phyloP scores from a whole-genome alignment of 2,329 filamentous ascomycete genomes.

The Nemania sp. region DNA sequence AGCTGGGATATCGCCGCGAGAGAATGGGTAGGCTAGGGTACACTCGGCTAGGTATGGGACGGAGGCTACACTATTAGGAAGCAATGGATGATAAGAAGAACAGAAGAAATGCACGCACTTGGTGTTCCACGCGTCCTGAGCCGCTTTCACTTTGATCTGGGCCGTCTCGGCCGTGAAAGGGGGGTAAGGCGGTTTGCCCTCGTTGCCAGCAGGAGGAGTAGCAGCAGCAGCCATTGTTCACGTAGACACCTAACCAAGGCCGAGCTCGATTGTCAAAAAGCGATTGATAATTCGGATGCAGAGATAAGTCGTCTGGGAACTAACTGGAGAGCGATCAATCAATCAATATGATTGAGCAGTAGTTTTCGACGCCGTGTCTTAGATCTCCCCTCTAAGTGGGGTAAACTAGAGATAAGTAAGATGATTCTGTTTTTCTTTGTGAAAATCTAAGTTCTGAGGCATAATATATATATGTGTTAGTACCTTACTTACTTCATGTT shows the following conservation, averaged over 20 bases:
- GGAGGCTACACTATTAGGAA: background rate
- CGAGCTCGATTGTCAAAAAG: background rate
- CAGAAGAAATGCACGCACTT: too few species aligned
- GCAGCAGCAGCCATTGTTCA: conserved; percentile 29
- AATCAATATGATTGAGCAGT: background rate
- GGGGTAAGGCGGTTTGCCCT: conserved; percentile 56
- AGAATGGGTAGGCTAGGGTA: too few species aligned
- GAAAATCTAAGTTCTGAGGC: too few species aligned
- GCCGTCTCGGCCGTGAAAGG: conserved; percentile 78
- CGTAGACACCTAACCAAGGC: too few species aligned
- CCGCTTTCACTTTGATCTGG: conserved; percentile 77
- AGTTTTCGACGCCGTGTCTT: background rate
- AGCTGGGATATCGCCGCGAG: too few species aligned
- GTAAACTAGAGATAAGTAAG: too few species aligned
- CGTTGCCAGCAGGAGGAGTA: conserved; percentile 22
- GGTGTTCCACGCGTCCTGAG: conserved; percentile 83
- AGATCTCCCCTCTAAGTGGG: background rate
- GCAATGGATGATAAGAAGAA: background rate
- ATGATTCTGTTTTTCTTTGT: too few species aligned
- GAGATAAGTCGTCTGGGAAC: background rate
- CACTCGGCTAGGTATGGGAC: too few species aligned
- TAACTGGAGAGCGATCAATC: background rate
- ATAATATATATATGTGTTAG: background rate
- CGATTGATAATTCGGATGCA: background rate
- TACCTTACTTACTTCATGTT: too few species aligned